phyloP scores from a whole-genome alignment of 331 rosid species.

The Malus hybrid region DNA sequence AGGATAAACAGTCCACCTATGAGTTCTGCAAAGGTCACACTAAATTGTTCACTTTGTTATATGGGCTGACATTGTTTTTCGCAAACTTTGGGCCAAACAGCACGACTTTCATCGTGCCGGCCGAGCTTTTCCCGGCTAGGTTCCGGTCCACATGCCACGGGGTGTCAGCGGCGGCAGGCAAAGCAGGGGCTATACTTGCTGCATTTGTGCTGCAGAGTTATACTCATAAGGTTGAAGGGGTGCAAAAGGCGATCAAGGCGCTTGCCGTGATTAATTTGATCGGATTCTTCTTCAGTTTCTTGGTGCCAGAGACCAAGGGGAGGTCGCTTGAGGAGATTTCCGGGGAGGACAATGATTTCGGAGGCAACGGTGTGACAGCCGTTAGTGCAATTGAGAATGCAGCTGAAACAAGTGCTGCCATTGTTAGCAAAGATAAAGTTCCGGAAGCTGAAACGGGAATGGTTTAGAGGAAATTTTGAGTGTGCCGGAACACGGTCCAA shows the following conservation, averaged over 20 bases:
- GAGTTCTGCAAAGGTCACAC: background rate
- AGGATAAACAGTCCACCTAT: background rate
- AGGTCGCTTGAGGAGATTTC: conserved; percentile 50
- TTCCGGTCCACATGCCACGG: conserved; percentile 14
- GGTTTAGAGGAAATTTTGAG: background rate
- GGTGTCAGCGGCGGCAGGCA: conserved; percentile 15
- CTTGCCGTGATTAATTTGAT: conserved; percentile 34
- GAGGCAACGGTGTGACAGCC: conserved; percentile 12
- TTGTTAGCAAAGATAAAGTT: conserved; percentile 14
- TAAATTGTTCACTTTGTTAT: background rate
- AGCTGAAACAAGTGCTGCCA: background rate
- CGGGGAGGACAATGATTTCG: conserved; percentile 36
- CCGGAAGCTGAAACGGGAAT: background rate
- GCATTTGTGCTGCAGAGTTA: conserved; percentile 29
- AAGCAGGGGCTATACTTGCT: conserved; percentile 17
- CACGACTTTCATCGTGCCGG: conserved; percentile 16
- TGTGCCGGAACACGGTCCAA: too few relatives aligned
- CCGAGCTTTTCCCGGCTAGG: conserved; percentile 15
- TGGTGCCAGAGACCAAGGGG: conserved; percentile 53
- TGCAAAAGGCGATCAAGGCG: conserved; percentile 15
- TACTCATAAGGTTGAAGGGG: background rate
- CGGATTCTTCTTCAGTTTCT: conserved; percentile 44
- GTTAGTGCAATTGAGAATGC: conserved; percentile 4
- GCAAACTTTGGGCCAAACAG: conserved; percentile 27
- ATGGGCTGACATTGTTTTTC: conserved; percentile 8